Evolutionary conservation across 495 filamentous ascomycete genomes (phyloP), one percentile per base, ranked within the genome.

Genomic region (Chaetomium tenue): DNA sequence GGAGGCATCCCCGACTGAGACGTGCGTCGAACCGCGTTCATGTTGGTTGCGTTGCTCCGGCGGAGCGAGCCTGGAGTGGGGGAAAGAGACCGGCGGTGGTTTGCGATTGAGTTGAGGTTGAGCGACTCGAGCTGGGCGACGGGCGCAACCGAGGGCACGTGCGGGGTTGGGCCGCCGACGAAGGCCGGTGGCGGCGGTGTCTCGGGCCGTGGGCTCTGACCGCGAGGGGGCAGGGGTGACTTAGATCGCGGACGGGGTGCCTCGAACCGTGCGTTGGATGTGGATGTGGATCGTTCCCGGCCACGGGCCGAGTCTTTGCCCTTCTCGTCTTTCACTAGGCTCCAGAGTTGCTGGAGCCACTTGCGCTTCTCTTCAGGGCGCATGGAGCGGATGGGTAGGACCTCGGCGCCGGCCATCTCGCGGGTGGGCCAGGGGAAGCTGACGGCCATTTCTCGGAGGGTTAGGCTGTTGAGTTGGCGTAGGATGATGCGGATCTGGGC

Each of bases 401-500:
- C 73, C 61, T 75, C 73, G 30, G 73, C 73, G 20, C 73, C 73
- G 22, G 72, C 71, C 73, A 75, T 75, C 55, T 75, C 73, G 2
- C 73, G 68, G 9, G 73, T 75, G 0, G 73, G 73, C 73, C 73
- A 75, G 16, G 73, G 73, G 46, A 75, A 75, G 39, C 70, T 72
- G 20, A 74, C 73, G 0, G 73, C 73, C 73, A 75, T 75, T 40
- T 75, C 73, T 0, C 70, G 65, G 11, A 75, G 68, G 0, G 73
- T 75, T 1, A 68, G 18, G n/a, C 54, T 56, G 57, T 69, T 61
- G 37, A 75, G 63, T 64, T 75, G 73, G 2, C 73, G 73, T 20
- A 75, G 70, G n/a, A 75, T 70, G 46, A 75, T 75, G 42, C 73
- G 73, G 23, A 75, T 71, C n/a, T 75, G 73, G 2, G 71, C 68